Conservation (phyloP, 208 protist genomes). For the Naegleria fowleri region DNA sequence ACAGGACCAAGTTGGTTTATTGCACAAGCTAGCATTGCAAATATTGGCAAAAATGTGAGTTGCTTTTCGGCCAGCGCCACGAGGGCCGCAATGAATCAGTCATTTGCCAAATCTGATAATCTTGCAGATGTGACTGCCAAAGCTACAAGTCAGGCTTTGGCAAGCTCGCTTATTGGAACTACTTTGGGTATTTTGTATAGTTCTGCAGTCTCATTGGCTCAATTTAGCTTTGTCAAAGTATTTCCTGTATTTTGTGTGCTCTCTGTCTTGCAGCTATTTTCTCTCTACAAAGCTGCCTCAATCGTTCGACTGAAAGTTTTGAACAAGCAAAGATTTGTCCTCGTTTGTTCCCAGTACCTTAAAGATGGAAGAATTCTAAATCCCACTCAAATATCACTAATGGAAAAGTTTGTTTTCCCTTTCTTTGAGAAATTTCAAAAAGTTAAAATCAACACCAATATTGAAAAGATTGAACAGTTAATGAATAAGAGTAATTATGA, state of each 20-base stretch:
- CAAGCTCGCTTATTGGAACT: conserved; percentile 37
- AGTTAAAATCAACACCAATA: background rate
- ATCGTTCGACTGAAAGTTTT: background rate
- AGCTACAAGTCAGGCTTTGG: conserved; percentile 42
- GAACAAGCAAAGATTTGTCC: background rate
- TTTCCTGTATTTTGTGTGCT: background rate
- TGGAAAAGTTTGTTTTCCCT: background rate
- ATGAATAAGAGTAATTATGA: background rate
- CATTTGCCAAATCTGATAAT: conserved; percentile 38
- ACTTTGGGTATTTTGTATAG: conserved; percentile 34
- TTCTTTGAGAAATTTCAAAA: background rate
- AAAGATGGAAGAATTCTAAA: background rate
- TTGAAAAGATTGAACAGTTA: background rate
- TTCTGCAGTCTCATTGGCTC: background rate
- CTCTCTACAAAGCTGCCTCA: background rate
- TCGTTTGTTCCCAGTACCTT: background rate
- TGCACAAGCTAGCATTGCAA: conserved; percentile 39
- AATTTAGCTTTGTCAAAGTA: background rate
- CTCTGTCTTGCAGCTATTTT: background rate
- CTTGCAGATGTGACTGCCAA: conserved; percentile 51
- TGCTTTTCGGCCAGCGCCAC: conserved; percentile 44
- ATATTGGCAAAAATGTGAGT: conserved; percentile 46
- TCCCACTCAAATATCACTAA: background rate
- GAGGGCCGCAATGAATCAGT: conserved; percentile 42
- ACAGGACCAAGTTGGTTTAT: conserved; percentile 41